Conservation (phyloP, 768 basidiomycete species). For the Cantharellus cinnabarinus region DNA sequence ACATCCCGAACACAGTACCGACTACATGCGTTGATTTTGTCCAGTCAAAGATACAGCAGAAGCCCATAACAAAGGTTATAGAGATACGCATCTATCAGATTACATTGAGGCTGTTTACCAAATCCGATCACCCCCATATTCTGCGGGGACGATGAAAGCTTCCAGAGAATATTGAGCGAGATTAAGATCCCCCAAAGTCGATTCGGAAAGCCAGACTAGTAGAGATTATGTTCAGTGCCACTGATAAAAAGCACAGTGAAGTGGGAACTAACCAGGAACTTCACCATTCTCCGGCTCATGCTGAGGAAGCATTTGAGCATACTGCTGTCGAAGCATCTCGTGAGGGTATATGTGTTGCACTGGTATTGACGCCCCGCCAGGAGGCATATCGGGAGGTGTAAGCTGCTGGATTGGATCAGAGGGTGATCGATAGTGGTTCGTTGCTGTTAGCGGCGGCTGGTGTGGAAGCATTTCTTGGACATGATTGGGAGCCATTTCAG, state of each 20-base stretch:
- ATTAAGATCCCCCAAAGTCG: conserved; percentile 61
- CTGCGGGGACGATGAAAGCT: conserved; percentile 57
- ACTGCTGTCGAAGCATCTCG: conserved; percentile 14
- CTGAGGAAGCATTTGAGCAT: background rate
- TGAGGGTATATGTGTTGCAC: conserved; percentile 9
- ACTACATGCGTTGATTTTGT: too few species aligned
- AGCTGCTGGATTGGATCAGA: background rate
- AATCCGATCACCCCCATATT: conserved; percentile 22
- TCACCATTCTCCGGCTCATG: background rate
- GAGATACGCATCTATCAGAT: too few species aligned
- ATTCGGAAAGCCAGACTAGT: conserved; percentile 59
- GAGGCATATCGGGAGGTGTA: conserved; percentile 22
- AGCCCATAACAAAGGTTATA: too few species aligned
- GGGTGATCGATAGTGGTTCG: background rate
- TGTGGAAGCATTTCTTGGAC: background rate
- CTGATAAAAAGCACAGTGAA: background rate
- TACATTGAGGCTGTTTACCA: too few species aligned
- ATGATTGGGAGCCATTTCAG: background rate
- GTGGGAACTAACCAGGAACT: background rate
- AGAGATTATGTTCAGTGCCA: background rate
- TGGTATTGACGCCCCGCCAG: too few species aligned
- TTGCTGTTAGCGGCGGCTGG: background rate
- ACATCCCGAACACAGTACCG: too few species aligned
- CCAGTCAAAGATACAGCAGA: too few species aligned
- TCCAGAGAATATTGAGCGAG: conserved; percentile 53